Base-by-base conservation (phyloP, 768 basidiomycete species). In the Lactifluus hygrophoroides region DNA sequence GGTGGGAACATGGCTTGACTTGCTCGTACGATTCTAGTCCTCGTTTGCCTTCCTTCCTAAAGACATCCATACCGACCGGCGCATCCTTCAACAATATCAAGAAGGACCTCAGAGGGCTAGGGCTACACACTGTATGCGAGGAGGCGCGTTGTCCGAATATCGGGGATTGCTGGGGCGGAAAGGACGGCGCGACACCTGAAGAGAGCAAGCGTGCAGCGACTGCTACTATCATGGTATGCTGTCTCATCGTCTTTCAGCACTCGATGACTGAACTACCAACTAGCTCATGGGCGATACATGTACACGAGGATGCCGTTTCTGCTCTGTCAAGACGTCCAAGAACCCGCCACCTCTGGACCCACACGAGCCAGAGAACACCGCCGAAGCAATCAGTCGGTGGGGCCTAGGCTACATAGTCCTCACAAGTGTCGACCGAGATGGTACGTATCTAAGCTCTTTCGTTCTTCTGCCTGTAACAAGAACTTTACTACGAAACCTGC, bases 251-350 rank as follows among this genome's bases (percentile, higher is more conserved):
- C 46, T 9, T 19, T 32, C 14, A 5, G 14, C 14, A 30, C 19
- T 28, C n/a, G 38, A 28, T 40, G 47, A 25, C 45, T 5, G 34
- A 44, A 48, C 13, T 19, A 7, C 58, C 28, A 27, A 48, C 8
- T 64, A 98, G 94, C 76, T 99, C 14, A 98, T 99, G 96, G 96
- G 96, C 9, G 95, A 98, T 74, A 96, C 93, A 14, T 99, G 96
- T 69, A 99, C 96, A 35, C 84, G 96, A 67, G 96, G 94, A 2
- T 99, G 96, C 72, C 80, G 94, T 54, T 99, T 99, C 69, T 99
- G 96, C 67, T 90, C 94, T 9, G 92, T 99, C 51, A 96, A 96
- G 76, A 99, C 96, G 0, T 93, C 93, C 3, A 78, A 81, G 51
- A 69, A 84, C 0, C 96, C 96, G 9, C 85, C 89, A 28, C 94